Conservation (phyloP, 495 filamentous ascomycete genomes). For the Niebla homalea region DNA sequence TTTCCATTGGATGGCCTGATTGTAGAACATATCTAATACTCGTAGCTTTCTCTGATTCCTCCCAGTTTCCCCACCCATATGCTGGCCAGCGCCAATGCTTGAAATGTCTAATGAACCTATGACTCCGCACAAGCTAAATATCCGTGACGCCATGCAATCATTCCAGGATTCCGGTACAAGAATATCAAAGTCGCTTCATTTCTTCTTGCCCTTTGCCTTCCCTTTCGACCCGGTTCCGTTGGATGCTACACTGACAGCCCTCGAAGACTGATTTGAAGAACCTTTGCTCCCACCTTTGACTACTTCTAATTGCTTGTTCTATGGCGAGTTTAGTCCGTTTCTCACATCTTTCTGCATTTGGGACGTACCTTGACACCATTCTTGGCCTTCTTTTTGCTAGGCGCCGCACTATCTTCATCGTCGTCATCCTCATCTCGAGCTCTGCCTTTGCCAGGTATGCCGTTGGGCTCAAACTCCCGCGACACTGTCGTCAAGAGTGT, state of each 20-base stretch:
- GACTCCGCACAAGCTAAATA: too few species aligned
- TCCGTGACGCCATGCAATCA: too few species aligned
- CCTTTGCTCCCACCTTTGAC: constrained; percentile 43
- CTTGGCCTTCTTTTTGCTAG: constrained; percentile 88
- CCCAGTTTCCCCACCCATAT: too few species aligned
- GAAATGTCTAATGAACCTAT: too few species aligned
- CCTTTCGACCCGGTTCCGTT: constrained; percentile 32
- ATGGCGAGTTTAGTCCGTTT: constrained; percentile 11
- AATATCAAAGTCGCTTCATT: constrained; percentile 3
- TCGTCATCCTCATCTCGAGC: constrained; percentile 67
- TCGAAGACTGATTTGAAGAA: constrained; percentile 37
- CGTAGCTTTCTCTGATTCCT: too few species aligned
- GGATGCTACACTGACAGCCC: constrained; percentile 45
- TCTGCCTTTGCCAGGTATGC: constrained; percentile 43
- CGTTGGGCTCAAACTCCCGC: constrained; percentile 64
- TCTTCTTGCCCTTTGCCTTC: constrained; percentile 35
- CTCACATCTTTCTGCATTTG: too few species aligned
- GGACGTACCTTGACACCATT: constrained; percentile 52
- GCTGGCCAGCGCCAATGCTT: too few species aligned
- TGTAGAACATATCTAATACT: too few species aligned
- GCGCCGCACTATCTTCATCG: constrained; percentile 69
- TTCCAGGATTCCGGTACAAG: too few species aligned
- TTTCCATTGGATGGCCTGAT: too few species aligned
- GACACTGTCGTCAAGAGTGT: constrained; percentile 89
- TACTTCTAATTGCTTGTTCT: constrained; percentile 50